Conservation (phyloP, 2,329 filamentous ascomycete species). For the Cytospora chrysosperma region DNA sequence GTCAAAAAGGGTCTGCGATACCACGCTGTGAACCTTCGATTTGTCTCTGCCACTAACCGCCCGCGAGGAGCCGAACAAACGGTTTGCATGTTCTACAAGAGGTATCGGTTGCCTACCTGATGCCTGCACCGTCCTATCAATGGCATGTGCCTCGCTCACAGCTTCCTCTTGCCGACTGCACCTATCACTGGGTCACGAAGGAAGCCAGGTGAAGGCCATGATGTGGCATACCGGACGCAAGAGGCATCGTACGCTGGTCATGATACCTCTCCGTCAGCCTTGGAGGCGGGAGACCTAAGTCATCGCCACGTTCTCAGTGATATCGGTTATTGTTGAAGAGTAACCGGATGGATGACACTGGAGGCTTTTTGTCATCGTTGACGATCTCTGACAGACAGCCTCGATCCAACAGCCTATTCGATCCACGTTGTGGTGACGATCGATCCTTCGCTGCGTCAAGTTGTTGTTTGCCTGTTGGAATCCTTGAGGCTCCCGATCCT, state of each 20-base stretch:
- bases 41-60: conserved; percentile 19
- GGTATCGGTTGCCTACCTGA: not conserved
- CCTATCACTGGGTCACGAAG: not conserved
- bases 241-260: conserved; percentile 3
- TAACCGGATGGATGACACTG: too few relatives aligned
- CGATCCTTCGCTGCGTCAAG: not conserved
- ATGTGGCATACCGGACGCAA: not conserved
- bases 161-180: not conserved
- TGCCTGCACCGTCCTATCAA: not conserved
- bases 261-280: not conserved
- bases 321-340: not conserved
- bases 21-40: conserved; percentile 15
- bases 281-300: not conserved
- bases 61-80: conserved; percentile 15
- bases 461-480: not conserved
- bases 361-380: not conserved
- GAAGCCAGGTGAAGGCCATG: not conserved
- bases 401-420: not conserved
- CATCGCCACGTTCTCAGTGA: not conserved
- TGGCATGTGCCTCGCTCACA: conserved; percentile 1
- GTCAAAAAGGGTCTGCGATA: conserved; percentile 6
- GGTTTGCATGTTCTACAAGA: conserved; percentile 17
- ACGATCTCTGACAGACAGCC: not conserved
- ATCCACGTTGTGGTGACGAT: not conserved
- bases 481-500: not conserved